A percentile compares a stretch with the other conserved stretches of the same genome.
phyloP scores from a whole-genome alignment of 805 yeast species.

The Saccharomycopsis capsularis region DNA sequence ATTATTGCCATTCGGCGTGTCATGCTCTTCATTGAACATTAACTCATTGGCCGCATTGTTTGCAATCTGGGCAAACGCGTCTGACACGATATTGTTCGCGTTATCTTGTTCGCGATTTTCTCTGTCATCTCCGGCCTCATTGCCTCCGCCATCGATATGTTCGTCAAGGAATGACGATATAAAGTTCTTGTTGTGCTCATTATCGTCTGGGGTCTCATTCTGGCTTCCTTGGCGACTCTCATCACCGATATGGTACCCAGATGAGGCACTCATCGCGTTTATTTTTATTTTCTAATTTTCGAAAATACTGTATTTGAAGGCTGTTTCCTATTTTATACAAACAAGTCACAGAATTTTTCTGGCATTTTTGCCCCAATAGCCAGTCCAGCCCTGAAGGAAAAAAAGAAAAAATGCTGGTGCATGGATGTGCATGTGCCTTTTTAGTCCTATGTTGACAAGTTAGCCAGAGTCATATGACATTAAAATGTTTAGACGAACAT shows the following conservation, averaged over 20 bases:
- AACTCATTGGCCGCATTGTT: background rate
- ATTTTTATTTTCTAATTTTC: background rate
- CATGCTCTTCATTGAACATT: conserved; percentile 2
- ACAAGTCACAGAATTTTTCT: conserved; percentile 5
- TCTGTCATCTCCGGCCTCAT: background rate
- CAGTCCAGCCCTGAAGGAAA: background rate
- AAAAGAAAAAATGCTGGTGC: background rate
- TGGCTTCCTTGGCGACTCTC: background rate
- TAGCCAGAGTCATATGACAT: too few species aligned
- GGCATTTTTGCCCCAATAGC: background rate
- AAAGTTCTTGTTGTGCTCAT: too few species aligned
- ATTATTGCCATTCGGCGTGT: conserved; percentile 15
- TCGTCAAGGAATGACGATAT: too few species aligned
- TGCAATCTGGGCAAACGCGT: conserved; percentile 13
- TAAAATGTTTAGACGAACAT: too few species aligned
- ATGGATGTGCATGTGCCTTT: background rate
- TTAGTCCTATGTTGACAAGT: too few species aligned
- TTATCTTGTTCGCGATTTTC: background rate
- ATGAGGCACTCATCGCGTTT: conserved; percentile 10
- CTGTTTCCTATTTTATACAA: conserved; percentile 5
- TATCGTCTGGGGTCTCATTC: background rate
- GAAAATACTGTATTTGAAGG: background rate
- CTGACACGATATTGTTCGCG: background rate
- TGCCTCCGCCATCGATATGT: too few species aligned
- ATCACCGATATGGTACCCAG: too few species aligned